Percentiles rank a stretch among this genome's conserved stretches.
These are phyloP conservation scores for Heritiera fomes DNA, from an alignment of 345 rosid species.

Conservation along the genomic window DNA sequence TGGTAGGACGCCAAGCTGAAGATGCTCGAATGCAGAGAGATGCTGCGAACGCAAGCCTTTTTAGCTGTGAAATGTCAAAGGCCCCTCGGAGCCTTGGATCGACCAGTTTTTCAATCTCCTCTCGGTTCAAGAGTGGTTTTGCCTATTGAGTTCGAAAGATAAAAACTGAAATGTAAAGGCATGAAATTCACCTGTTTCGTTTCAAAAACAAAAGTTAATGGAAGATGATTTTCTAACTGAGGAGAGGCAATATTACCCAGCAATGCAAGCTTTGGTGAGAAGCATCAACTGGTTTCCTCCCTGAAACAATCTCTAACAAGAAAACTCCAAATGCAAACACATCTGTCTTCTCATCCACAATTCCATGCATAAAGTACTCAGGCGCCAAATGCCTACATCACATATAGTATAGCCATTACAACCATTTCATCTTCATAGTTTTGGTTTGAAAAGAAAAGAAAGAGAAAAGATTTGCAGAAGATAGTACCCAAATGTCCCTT, in stretches of 20 bases:
- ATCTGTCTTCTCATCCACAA: slow-evolving; percentile 96
- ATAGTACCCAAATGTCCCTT: slow-evolving; percentile 95
- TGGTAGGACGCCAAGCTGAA: slow-evolving; percentile 79
- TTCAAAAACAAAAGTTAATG: not conserved
- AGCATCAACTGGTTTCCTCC: slow-evolving; percentile 84
- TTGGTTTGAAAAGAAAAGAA: not conserved
- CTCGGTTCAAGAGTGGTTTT: slow-evolving; percentile 62
- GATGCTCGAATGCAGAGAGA: slow-evolving; percentile 87
- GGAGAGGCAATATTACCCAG: slow-evolving; percentile 58
- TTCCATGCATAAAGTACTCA: slow-evolving; percentile 93
- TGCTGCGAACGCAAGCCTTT: slow-evolving; percentile 72
- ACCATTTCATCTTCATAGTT: not conserved
- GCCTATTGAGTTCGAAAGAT: slow-evolving; percentile 46
- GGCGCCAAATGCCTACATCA: slow-evolving; percentile 81
- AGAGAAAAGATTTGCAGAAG: not conserved
- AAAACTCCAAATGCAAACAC: slow-evolving; percentile 97
- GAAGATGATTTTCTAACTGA: not conserved
- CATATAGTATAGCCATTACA: slow-evolving; percentile 5
- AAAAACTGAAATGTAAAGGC: not conserved
- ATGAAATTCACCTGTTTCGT: not conserved
- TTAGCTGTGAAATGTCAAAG: slow-evolving; percentile 57
- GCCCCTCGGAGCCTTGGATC: slow-evolving; percentile 81
- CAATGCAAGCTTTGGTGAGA: slow-evolving; percentile 87
- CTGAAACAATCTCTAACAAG: slow-evolving; percentile 81
- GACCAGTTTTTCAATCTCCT: slow-evolving; percentile 60